phyloP scores from a whole-genome alignment of 2,329 filamentous ascomycete species.

The Colletotrichum coccodes region DNA sequence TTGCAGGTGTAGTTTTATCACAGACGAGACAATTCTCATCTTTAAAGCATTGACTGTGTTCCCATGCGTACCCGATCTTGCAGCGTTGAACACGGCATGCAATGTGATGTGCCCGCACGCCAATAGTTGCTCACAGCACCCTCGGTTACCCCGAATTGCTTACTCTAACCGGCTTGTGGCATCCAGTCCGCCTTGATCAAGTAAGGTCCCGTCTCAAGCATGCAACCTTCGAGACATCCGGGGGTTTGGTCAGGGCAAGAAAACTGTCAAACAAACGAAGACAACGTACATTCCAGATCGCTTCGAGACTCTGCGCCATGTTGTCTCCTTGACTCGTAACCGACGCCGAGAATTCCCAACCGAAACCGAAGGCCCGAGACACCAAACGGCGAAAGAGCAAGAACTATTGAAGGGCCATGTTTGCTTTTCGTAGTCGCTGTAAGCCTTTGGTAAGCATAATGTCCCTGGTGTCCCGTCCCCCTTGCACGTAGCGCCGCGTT shows the following conservation, averaged over 20 bases:
- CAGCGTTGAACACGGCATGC: slow-evolving; percentile 13
- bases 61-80: not conserved
- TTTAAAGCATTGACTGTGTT: not conserved
- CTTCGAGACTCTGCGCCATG: slow-evolving; percentile 13
- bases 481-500: not conserved
- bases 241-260: not conserved
- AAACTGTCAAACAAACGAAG: not conserved
- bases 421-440: slow-evolving; percentile 2
- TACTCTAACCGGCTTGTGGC: not conserved
- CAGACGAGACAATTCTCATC: slow-evolving; percentile 27
- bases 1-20: slow-evolving; percentile 28
- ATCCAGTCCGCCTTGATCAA: not conserved
- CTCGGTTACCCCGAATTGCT: slow-evolving; percentile 4
- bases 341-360: not conserved
- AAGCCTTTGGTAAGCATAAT: slow-evolving; percentile 7
- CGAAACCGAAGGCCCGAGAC: slow-evolving; percentile 13
- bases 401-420: not conserved
- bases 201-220: not conserved
- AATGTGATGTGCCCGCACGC: not conserved
- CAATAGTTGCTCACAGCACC: slow-evolving; percentile 17
- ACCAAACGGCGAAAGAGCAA: slow-evolving; percentile 14
- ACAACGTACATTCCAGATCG: slow-evolving; percentile 4
- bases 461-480: not conserved
- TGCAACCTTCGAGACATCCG: slow-evolving; percentile 16
- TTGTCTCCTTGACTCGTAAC: slow-evolving; percentile 28